Percentiles rank a stretch among this genome's conserved stretches.
Conservation (phyloP, 2,329 filamentous ascomycete species). For the Piedraia hortae region DNA sequence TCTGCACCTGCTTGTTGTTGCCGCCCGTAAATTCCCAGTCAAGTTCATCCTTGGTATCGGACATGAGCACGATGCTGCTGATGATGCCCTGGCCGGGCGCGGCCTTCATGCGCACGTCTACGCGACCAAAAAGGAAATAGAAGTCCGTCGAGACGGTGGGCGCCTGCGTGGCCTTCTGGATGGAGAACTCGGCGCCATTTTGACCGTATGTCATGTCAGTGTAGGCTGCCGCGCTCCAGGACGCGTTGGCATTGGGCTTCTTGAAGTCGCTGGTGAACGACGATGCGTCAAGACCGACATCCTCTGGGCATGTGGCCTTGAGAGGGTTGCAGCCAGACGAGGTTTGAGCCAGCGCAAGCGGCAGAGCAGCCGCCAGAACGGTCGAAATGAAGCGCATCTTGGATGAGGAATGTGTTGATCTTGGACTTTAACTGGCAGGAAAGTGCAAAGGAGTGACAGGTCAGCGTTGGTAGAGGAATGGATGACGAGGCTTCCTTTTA, state of each 20-base stretch:
- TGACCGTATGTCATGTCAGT: constrained; percentile 35
- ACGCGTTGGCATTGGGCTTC: constrained; percentile 29
- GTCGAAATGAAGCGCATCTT: too few relatives aligned
- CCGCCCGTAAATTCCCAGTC: constrained; percentile 24
- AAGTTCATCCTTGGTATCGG: constrained; percentile 81
- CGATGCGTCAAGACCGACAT: constrained; percentile 39
- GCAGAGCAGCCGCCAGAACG: constrained; percentile 6
- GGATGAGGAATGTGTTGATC: too few relatives aligned
- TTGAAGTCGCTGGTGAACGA: constrained; percentile 23
- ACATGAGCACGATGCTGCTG: constrained; percentile 71
- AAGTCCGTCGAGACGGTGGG: constrained; percentile 55
- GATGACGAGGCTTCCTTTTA: too few relatives aligned
- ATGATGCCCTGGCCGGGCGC: constrained; percentile 80
- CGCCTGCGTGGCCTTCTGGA: constrained; percentile 41
- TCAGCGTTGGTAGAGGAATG: too few relatives aligned
- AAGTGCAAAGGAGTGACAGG: too few relatives aligned
- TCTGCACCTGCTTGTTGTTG: constrained; percentile 43
- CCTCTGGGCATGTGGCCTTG: constrained; percentile 37
- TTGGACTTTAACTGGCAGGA: too few relatives aligned
- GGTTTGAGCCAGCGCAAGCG: constrained; percentile 40
- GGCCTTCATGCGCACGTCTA: constrained; percentile 62
- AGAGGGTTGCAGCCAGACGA: constrained; percentile 52
- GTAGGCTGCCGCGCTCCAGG: constrained; percentile 32
- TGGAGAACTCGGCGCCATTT: constrained; percentile 40
- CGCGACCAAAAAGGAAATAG: constrained; percentile 59